Conservation (phyloP, 202 grass and related monocot genomes). For the Elaeis oleifera region DNA sequence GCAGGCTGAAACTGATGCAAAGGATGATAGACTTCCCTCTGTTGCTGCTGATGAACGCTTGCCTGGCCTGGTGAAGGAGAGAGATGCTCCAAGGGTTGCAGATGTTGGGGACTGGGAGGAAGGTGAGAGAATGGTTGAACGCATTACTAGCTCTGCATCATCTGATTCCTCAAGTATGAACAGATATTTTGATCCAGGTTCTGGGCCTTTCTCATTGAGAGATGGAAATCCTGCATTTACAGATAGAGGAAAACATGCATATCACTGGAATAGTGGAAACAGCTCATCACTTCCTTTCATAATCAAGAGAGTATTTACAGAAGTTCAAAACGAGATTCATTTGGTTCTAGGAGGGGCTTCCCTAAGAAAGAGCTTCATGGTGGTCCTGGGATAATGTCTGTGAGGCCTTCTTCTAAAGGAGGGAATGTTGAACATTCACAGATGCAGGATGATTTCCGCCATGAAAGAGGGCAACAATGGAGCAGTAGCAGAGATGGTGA, state of each 20-base stretch:
- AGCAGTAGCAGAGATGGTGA: conserved; percentile 44
- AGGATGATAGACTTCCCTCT: conserved; percentile 29
- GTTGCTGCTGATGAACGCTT: conserved; percentile 31
- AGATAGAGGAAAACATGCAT: conserved; percentile 46
- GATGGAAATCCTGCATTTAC: conserved; percentile 37
- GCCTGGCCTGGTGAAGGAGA: conserved; percentile 31
- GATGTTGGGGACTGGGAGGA: conserved; percentile 45
- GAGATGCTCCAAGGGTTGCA: conserved; percentile 19
- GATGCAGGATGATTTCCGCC: conserved; percentile 37
- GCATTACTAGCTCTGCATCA: conserved; percentile 36
- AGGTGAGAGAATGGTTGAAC: conserved; percentile 43
- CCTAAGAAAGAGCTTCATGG: conserved; percentile 47
- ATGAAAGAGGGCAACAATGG: conserved; percentile 60
- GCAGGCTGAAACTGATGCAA: conserved; percentile 36
- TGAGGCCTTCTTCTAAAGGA: conserved; percentile 40
- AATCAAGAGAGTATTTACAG: conserved; percentile 43
- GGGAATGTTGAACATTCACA: conserved; percentile 40
- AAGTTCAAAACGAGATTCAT: conserved; percentile 34
- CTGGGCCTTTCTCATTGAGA: conserved; percentile 33
- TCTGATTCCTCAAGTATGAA: conserved; percentile 46
- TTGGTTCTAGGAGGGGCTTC: conserved; percentile 37
- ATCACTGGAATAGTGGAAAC: conserved; percentile 8
- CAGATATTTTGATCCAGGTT: conserved; percentile 44
- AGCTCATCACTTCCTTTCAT: conserved; percentile 35
- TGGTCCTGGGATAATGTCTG: conserved; percentile 27